phyloP scores from a whole-genome alignment of 176 grass and related monocot species.

The Elymus sibiricus region DNA sequence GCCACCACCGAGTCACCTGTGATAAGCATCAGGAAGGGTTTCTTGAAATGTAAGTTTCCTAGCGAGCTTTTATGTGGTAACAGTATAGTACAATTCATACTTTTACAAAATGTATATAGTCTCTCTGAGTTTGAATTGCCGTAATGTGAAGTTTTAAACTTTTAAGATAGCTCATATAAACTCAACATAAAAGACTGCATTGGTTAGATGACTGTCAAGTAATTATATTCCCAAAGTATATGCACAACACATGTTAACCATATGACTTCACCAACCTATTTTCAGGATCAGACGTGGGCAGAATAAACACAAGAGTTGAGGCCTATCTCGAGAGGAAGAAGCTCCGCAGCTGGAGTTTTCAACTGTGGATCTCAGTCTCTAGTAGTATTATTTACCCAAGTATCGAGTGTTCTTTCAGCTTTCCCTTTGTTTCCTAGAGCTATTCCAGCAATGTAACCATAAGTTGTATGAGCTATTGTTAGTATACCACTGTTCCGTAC shows the following conservation, averaged over 20 bases:
- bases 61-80: background rate
- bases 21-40: background rate
- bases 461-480: background rate
- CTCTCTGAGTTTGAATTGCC: background rate
- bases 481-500: background rate
- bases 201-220: background rate
- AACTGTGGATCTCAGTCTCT: background rate
- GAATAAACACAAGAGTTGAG: constrained; percentile 13
- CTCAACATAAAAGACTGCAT: background rate
- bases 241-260: background rate
- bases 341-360: background rate
- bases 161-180: background rate
- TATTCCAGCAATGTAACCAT: constrained; percentile 31
- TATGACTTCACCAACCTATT: background rate
- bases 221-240: background rate
- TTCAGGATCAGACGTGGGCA: constrained; percentile 19
- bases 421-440: constrained; percentile 14
- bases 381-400: background rate
- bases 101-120: background rate
- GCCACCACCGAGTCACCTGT: constrained; percentile 18
- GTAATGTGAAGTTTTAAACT: background rate
- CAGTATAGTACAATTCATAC: background rate
- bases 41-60: constrained; percentile 34
- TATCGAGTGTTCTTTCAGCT: constrained; percentile 3
- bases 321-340: constrained; percentile 15